Base-by-base conservation (phyloP, 441 rosid genomes). In the Biscutella laevigata region DNA sequence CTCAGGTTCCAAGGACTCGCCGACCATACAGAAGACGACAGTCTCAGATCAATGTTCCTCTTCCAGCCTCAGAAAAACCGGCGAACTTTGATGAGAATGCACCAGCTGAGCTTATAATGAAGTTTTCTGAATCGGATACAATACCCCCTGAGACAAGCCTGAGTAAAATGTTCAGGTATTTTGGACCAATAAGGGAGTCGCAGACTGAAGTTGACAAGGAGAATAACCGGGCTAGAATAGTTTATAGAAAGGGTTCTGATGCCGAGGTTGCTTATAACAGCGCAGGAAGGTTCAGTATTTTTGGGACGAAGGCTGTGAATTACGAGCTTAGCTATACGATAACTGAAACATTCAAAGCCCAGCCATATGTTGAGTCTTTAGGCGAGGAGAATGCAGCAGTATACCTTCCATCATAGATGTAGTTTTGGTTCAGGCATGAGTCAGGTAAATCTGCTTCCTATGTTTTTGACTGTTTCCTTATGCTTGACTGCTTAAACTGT, bases 21-120 rank as follows among this genome's bases (percentile, higher is more conserved):
- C 75, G 79, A 66, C 73, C 85, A 25, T 77, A 77, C 52, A 79
- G 75, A 70, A 83, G 82, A 72, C 80, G 77, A 16, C 74, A 77
- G 68, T 68, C 82, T 46, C 86, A 78, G 44, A 64, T 33, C 38
- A 45, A 1, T 45, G 25, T 4, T 30, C 60, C 56, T 59, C 51
- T 52, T 50, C n/a, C 38, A 40, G 34, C 49, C 4, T 46, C 71
- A 0, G 71, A 80, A 35, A 86, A 79, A 72, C 82, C 79, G 1
- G 70, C 62, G 9, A 71, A 74, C 25, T 71, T 73, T 63, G 83
- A 84, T 42, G 82, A 75, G 71, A 88, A 67, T 51, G 71, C 90
- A 44, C 94, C 98, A 0, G 98, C 95, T 8, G 98, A 92, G 72
- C 79, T 92, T 59, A 73, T 92, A 33, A 77, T 92, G 82, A 75